phyloP scores from a whole-genome alignment of 78 protist species.

The Dictyostelium capitatum region DNA sequence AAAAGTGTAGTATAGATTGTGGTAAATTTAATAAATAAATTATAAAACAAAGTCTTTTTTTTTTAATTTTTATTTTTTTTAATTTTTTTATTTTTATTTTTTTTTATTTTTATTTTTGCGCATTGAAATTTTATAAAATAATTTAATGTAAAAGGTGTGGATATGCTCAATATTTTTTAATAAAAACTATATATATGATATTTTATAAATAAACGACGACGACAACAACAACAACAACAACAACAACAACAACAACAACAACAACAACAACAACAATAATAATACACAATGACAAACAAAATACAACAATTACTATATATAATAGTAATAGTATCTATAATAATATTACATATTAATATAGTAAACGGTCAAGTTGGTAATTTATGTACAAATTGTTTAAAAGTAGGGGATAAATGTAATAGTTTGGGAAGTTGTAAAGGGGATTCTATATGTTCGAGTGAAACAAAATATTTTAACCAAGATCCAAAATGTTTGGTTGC shows the following conservation, averaged over 20 bases:
- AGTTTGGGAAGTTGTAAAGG: background rate
- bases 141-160: too few species aligned
- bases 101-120: background rate
- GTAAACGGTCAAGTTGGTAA: constrained; percentile 5
- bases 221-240: too few species aligned
- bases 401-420: background rate
- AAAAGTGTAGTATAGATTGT: constrained; percentile 5
- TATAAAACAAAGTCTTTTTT: too few species aligned
- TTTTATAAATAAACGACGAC: too few species aligned
- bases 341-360: background rate
- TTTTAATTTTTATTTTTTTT: too few species aligned
- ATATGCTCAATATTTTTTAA: too few species aligned
- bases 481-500: background rate
- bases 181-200: too few species aligned
- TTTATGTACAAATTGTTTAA: background rate
- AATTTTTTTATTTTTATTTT: background rate
- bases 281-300: too few species aligned
- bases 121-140: background rate
- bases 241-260: too few species aligned
- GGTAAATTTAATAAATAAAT: background rate
- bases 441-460: background rate
- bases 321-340: too few species aligned
- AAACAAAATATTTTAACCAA: background rate
- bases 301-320: too few species aligned
- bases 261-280: too few species aligned